These are phyloP conservation scores for Xanthoconium separans DNA, from an alignment of 1,284 basidiomycete genomes.

Conservation along the genomic window DNA sequence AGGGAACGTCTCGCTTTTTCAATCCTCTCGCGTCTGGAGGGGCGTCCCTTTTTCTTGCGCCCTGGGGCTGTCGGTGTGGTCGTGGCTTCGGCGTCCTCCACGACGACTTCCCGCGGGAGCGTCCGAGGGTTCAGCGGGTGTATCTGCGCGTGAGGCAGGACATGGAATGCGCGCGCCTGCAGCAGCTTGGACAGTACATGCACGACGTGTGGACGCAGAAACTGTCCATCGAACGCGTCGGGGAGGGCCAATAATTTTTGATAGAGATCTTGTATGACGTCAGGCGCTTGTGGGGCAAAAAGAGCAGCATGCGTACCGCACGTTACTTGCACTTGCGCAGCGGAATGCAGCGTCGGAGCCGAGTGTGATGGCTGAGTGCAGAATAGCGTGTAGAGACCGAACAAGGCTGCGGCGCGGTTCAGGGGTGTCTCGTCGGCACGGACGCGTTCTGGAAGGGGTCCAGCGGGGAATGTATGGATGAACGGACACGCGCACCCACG, in stretches of 20 bases:
- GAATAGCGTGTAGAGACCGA: slow-evolving; percentile 67
- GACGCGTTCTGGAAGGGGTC: slow-evolving; percentile 48
- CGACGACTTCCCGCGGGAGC: slow-evolving; percentile 63
- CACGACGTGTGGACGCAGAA: slow-evolving; percentile 43
- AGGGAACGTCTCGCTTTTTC: slow-evolving; percentile 54
- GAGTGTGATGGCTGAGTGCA: slow-evolving; percentile 59
- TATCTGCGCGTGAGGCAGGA: slow-evolving; percentile 53
- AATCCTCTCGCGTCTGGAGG: slow-evolving; percentile 58
- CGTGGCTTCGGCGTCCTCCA: slow-evolving; percentile 30
- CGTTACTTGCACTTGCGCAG: slow-evolving; percentile 54
- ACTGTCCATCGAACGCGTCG: slow-evolving; percentile 36
- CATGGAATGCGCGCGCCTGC: slow-evolving; percentile 50
- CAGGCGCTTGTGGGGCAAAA: not conserved
- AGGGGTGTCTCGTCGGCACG: slow-evolving; percentile 48
- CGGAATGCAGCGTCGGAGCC: slow-evolving; percentile 46
- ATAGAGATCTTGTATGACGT: slow-evolving; percentile 49
- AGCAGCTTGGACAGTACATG: slow-evolving; percentile 50
- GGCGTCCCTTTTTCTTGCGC: slow-evolving; percentile 63
- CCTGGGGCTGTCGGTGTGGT: not conserved
- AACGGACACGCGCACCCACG: slow-evolving; percentile 45
- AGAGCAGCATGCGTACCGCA: slow-evolving; percentile 44
- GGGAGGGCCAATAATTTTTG: slow-evolving; percentile 47
- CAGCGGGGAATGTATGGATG: not conserved
- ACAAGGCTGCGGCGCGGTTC: slow-evolving; percentile 55
- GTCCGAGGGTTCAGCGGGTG: slow-evolving; percentile 56